These are phyloP conservation scores for Daldinia grandis DNA, from an alignment of 495 filamentous ascomycete species.

Conservation along the genomic window DNA sequence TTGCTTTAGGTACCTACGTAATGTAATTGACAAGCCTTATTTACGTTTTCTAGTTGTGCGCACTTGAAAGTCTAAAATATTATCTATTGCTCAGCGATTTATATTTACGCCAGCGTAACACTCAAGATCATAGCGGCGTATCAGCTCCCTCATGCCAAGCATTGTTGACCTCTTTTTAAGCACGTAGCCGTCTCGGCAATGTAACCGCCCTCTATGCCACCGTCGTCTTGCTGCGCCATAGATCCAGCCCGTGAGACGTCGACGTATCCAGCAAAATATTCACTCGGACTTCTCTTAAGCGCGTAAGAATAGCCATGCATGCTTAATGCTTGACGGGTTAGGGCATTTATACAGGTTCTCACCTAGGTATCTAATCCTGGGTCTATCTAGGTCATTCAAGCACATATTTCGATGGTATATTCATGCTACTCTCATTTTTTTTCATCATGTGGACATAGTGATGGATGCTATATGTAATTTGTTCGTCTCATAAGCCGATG, in stretches of 20 bases:
- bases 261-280: neutral
- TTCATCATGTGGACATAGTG: neutral
- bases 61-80: no score
- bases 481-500: neutral
- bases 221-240: neutral
- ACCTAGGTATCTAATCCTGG: neutral
- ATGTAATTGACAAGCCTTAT: constrained; percentile 19
- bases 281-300: neutral
- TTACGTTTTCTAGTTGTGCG: neutral
- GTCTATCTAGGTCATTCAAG: no score
- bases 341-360: neutral
- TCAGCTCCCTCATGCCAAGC: neutral
- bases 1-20: no score
- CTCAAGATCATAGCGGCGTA: neutral
- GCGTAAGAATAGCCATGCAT: neutral
- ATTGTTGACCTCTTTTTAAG: neutral
- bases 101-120: neutral
- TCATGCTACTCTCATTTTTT: neutral
- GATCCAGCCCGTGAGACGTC: neutral
- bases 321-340: neutral
- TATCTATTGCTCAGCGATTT: no score
- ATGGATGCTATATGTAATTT: neutral
- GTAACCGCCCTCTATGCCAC: neutral
- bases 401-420: neutral
- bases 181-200: neutral